Evolutionary conservation across 495 filamentous ascomycete species (phyloP), one percentile per base, ranked within the genome.

Genomic region (Rostrohypoxylon terebratum): DNA sequence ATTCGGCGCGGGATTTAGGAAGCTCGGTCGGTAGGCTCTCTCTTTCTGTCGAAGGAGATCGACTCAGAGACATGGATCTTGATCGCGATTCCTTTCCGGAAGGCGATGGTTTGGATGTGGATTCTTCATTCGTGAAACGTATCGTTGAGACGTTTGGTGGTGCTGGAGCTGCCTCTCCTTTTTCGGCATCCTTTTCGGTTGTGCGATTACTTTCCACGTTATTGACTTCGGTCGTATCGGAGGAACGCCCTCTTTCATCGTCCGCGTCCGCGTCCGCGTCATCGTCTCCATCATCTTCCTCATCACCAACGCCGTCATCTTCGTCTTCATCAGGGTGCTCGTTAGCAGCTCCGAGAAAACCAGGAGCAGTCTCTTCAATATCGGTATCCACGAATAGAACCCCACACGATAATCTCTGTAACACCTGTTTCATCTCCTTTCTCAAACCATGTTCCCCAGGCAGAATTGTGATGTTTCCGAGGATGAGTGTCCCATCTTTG

Each of bases 401-500:
- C 1, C 83, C 83, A 31, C 71, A 83, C 0, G 82, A 84, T 10
- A 84, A 10, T 11, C 54, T 75, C 10, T 75, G 68, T 11, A 82
- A 25, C 1, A 83, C 13, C 18, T 76, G 69, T 61, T 82, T 83
- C 4, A 81, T 38, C 5, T 83, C 81, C 44, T 75, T 77, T 63
- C 71, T 83, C 44, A 85, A 80, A 1, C 85, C 86, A 2, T 77
- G 73, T 38, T 94, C 92, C 21, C 89, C 89, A 0, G 94, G 94
- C 1, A 96, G 78, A 28, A 96, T 89, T 2, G 94, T 96, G 55
- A 93, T 79, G 53, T 88, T 87, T 18, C 91, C 93, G 4, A 96
- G 63, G 74, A 87, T 87, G 25, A 93, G 81, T 0, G 92, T 94
- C 0, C 87, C 65, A 50, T 96, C 91, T 28, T 86, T 84, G 59